These are phyloP conservation scores for Pseudogymnoascus sp. DNA, from an alignment of 2,329 filamentous ascomycete genomes.

Conservation along the genomic window DNA sequence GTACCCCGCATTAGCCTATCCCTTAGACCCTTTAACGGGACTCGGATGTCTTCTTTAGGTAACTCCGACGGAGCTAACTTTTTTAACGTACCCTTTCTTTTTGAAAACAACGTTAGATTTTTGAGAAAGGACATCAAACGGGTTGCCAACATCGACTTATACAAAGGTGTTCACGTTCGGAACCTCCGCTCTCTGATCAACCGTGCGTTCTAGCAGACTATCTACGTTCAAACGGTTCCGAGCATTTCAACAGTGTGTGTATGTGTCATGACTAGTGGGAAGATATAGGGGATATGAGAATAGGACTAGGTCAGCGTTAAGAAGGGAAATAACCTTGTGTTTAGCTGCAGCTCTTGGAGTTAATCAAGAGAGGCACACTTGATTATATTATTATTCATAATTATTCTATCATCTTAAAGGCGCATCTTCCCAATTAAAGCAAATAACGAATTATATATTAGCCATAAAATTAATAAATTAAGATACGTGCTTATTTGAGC, in stretches of 20 bases:
- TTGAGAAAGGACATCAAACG: neutral
- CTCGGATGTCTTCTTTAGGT: neutral
- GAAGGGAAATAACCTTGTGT: neutral
- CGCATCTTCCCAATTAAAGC: neutral
- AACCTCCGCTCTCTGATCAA: conserved; percentile 93
- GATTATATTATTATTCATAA: neutral
- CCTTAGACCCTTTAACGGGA: neutral
- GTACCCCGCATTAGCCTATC: neutral
- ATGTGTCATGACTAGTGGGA: neutral
- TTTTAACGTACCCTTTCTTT: neutral
- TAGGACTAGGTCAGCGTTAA: neutral
- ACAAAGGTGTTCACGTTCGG: conserved; percentile 69
- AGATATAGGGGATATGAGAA: neutral
- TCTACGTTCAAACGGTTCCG: conserved; percentile 47
- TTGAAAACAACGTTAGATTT: neutral
- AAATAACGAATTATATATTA: neutral
- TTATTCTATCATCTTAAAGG: neutral
- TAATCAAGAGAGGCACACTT: neutral
- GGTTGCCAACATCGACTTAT: conserved; percentile 78
- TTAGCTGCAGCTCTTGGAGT: neutral
- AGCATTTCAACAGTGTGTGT: neutral
- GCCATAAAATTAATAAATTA: neutral
- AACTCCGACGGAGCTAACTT: neutral
- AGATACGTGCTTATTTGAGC: neutral
- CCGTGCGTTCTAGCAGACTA: conserved; percentile 94